Base-by-base conservation (phyloP, 164 flowering plant species). In the Kingdonia uniflora region DNA sequence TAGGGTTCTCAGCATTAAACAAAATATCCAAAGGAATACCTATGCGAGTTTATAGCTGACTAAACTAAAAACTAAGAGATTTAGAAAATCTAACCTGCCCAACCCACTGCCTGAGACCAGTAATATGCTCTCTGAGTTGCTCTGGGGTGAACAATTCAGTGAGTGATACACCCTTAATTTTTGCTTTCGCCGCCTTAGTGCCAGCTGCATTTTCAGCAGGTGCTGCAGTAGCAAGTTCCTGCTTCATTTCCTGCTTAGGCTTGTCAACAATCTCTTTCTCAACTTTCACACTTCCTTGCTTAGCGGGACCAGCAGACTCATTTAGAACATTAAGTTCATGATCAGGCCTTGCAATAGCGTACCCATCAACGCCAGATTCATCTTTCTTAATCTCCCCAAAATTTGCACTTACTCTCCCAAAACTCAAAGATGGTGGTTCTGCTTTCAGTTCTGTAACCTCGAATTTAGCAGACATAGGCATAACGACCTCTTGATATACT, bases 111-210 rank as follows among this genome's bases (percentile, higher is more conserved):
- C 91, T 78, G 58, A 92, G 91, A 68, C 97, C 87, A 26, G 37
- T 57, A 47, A 92, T 86, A 65, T 92, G 99, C 69, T 72, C 82
- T 59, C 82, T 72, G 37, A 92, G 71, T 81, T 92, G 95, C 68
- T 92, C 99, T 2, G 97, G 99, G 19, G 99, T 92, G 49, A 92
- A 92, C 57, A 92, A 56, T 71, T 92, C 99, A 53, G 81, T 88
- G 74, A 92, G 52, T 50, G 99, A 92, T 0, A 92, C 96, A 24
- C 96, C 99, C 64, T 84, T 88, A 58, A 92, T 76, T 68, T 82
- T 86, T 58, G 97, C 89, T 72, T 92, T 92, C 51, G 85, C 95
- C 54, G 91, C 82, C 70, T 84, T 92, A 40, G 87, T 73, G 57
- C 65, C 79, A 48, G 53, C 48, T 1, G 65, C 57, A 48, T 56